Evolutionary conservation across 352 stramenopile genomes (phyloP), one percentile per base, ranked within the genome.

Genomic region (Globisporangium megalacanthum): DNA sequence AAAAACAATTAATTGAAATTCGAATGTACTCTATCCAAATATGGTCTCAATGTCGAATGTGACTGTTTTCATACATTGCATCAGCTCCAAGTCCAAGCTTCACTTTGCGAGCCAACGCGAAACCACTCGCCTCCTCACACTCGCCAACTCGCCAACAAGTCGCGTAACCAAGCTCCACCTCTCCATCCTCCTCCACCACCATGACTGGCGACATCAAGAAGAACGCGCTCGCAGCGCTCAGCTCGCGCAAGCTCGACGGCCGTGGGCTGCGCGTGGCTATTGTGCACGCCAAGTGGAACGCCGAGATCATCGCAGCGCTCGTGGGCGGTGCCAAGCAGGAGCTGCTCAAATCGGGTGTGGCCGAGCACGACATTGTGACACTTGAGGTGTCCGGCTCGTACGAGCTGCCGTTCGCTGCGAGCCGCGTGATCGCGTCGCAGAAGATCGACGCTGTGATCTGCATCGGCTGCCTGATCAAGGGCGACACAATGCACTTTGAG

Each of bases 401-500:
- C 69, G 97, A 99, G 81, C 79, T 99, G 29, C 96, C 97, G 56
- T 95, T 96, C 65, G 94, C 96, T 9, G 96, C 97, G 33, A 95
- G 86, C 62, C 79, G 79, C 53, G 69, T 92, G 52, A 93, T 95
- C 64, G 59, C 68, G 60, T 98, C 87, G 46, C 89, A 97, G 62
- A 97, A 95, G 49, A 89, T 99, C 54, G 97, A 99, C 73, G 96
- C 94, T 25, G 96, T 99, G 51, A 88, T 99, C 53, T 97, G 84
- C 65, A 70, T 98, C 56, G 97, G 97, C 48, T 96, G 83, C 54
- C 80, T 97, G 15, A 96, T 97, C 70, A 98, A 98, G 72, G 96
- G 97, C 50, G 95, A 98, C 53, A 99, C 97, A 14, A 97, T 98
- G 86, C 97, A 99, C 79, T 99, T 99, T 72, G 97, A 99, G 88